Percentiles rank a stretch among this genome's conserved stretches.
phyloP scores from a whole-genome alignment of 2,329 filamentous ascomycete species.

The Nigrospora osmanthi region DNA sequence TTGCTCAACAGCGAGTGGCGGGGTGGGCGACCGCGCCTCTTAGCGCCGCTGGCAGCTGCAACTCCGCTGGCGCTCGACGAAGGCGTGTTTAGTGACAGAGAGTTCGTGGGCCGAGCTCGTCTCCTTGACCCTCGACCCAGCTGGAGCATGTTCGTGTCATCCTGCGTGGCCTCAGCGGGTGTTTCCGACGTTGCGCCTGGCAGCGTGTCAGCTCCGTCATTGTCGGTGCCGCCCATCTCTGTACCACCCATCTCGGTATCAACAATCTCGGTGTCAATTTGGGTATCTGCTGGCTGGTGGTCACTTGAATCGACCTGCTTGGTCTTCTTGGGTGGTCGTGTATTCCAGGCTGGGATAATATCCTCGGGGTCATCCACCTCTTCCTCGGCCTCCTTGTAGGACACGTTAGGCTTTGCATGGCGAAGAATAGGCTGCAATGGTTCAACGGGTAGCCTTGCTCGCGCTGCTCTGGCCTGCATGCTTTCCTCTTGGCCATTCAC shows the following conservation, averaged over 20 bases:
- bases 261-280: no score
- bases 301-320: background rate
- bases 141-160: no score
- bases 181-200: no score
- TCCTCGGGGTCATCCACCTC: conserved; percentile 36
- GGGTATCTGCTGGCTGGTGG: no score
- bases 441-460: conserved; percentile 23
- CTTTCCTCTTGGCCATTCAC: background rate
- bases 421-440: conserved; percentile 40
- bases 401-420: conserved; percentile 42
- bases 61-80: no score
- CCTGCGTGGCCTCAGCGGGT: no score
- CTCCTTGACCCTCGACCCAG: no score
- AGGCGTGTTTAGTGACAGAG: no score
- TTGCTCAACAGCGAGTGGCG: conserved; percentile 18
- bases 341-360: conserved; percentile 13
- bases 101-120: no score
- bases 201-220: no score
- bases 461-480: conserved; percentile 9
- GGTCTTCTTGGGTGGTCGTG: conserved; percentile 7
- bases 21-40: conserved; percentile 19
- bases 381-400: conserved; percentile 42
- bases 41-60: conserved; percentile 5
- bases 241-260: no score
- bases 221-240: no score